Evolutionary conservation across 768 basidiomycete genomes (phyloP).

Genomic region (Macrolepiota dolichaula): DNA sequence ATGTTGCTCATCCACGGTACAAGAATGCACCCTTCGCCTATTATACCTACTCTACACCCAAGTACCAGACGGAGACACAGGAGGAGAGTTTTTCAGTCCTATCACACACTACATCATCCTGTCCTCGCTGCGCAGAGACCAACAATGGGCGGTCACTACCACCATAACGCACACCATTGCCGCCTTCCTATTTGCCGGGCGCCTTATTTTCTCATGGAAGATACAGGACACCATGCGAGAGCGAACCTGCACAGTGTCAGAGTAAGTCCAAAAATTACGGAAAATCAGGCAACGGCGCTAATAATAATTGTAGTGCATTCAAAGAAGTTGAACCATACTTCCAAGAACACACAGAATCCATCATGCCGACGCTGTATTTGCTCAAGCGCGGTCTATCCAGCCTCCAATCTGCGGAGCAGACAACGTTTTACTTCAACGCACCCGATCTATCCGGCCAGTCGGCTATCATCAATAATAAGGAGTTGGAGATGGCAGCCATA

Average conservation of each 20-base stretch:
- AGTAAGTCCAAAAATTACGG: neutral
- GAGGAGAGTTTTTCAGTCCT: neutral
- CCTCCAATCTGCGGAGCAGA: constrained; percentile 15
- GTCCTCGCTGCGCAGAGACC: neutral
- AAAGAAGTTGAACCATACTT: neutral
- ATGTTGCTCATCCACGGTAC: too few relatives aligned
- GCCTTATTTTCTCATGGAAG: constrained; percentile 7
- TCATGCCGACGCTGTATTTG: constrained; percentile 16
- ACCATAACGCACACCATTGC: constrained; percentile 16
- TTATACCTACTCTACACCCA: too few relatives aligned
- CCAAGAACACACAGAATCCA: neutral
- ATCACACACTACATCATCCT: constrained; percentile 10
- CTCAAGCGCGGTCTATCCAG: constrained; percentile 7
- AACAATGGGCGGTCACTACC: neutral
- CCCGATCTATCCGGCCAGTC: neutral
- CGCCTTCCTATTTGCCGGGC: constrained; percentile 6
- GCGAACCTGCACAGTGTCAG: neutral
- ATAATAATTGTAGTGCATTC: neutral
- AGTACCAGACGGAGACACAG: too few relatives aligned
- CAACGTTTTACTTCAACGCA: constrained; percentile 2
- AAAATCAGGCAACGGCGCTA: neutral
- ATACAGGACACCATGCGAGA: neutral
- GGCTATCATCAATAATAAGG: neutral
- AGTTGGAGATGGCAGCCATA: neutral
- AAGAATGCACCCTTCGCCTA: too few relatives aligned